Percentiles rank a stretch among this genome's conserved stretches.
These are phyloP conservation scores for Danielozyma ontarioensis DNA, from an alignment of 805 yeast species.

Conservation along the genomic window DNA sequence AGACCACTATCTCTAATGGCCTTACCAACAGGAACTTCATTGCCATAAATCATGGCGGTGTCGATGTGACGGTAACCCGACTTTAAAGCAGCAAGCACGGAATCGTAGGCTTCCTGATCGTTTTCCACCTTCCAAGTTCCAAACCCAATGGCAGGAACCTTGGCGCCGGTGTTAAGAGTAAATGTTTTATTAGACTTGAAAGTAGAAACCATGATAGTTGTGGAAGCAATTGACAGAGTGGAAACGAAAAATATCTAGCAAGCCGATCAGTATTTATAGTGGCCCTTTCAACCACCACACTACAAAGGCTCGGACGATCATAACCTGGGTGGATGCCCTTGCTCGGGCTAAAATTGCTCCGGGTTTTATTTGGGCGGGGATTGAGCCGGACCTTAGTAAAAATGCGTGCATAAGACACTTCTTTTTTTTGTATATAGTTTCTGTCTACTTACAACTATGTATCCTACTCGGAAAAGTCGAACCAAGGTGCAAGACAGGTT, in stretches of 20 bases:
- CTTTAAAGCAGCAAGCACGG: neutral
- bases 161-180: slow-evolving; percentile 9
- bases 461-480: slow-evolving; percentile 11
- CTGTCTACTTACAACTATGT: too few relatives aligned
- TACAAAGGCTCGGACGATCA: too few relatives aligned
- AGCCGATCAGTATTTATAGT: too few relatives aligned
- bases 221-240: too few relatives aligned
- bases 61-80: slow-evolving; percentile 14
- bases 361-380: too few relatives aligned
- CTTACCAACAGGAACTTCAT: slow-evolving; percentile 10
- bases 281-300: too few relatives aligned
- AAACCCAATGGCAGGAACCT: slow-evolving; percentile 11
- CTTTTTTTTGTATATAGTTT: too few relatives aligned
- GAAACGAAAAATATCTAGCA: too few relatives aligned
- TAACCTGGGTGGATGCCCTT: too few relatives aligned
- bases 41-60: slow-evolving; percentile 10
- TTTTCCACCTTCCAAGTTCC: slow-evolving; percentile 3
- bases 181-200: slow-evolving; percentile 1
- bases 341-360: too few relatives aligned
- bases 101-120: neutral
- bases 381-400: too few relatives aligned
- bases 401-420: too few relatives aligned
- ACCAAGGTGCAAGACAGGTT: slow-evolving; percentile 19
- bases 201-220: neutral
- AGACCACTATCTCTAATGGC: slow-evolving; percentile 9